These are phyloP conservation scores for Kwoniella dendrophila DNA, from an alignment of 768 basidiomycete species.

Conservation along the genomic window DNA sequence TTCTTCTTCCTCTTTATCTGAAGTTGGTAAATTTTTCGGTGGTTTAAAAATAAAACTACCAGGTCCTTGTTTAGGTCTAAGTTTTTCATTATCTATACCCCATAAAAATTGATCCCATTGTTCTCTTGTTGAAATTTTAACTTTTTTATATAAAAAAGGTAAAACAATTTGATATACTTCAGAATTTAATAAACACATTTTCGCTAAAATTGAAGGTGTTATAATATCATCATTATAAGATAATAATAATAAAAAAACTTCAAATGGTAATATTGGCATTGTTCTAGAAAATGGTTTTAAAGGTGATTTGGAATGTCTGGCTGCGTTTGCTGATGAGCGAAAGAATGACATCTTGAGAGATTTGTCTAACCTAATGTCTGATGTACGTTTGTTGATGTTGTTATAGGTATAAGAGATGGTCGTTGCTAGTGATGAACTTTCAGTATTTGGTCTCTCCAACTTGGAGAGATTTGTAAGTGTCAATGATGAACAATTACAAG, in stretches of 20 bases:
- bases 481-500: no score
- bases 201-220: conserved; percentile 6
- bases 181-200: conserved; percentile 8
- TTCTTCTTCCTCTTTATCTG: not conserved
- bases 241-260: conserved; percentile 9
- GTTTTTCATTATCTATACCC: conserved; percentile 1
- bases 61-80: conserved; percentile 5
- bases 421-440: no score
- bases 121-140: conserved; percentile 1
- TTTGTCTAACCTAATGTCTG: no score
- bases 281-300: conserved; percentile 7
- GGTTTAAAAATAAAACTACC: conserved; percentile 13
- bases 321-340: not conserved
- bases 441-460: no score
- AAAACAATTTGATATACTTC: conserved; percentile 13
- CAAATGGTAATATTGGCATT: conserved; percentile 9
- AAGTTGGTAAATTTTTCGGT: not conserved
- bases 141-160: conserved; percentile 8
- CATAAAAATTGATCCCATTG: not conserved
- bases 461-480: no score
- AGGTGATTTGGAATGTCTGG: conserved; percentile 4
- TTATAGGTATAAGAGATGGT: no score
- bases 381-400: no score
- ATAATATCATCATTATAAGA: conserved; percentile 7
- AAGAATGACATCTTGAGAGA: conserved; percentile 10